These are phyloP conservation scores for Leptomonas seymouri DNA, from an alignment of 208 protist genomes.

Conservation along the genomic window DNA sequence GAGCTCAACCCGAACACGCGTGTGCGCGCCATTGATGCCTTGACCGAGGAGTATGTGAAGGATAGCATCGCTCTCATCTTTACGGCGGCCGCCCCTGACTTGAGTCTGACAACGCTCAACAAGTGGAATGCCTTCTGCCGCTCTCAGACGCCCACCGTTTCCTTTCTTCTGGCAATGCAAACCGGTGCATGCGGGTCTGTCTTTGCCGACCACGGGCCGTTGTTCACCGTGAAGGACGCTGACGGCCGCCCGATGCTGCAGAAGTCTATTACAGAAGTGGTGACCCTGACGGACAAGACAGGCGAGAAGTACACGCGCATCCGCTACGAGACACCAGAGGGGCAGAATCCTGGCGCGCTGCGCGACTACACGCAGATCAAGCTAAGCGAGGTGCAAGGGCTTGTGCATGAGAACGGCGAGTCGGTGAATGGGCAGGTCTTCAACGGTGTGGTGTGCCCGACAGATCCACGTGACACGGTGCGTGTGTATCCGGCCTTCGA, in stretches of 20 bases:
- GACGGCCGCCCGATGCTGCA: conserved; percentile 84
- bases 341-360: conserved; percentile 77
- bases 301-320: conserved; percentile 74
- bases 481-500: conserved; percentile 88
- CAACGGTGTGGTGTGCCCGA: conserved; percentile 75
- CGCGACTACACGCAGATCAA: conserved; percentile 88
- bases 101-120: conserved; percentile 66
- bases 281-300: conserved; percentile 58
- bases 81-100: conserved; percentile 74
- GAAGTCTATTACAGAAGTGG: conserved; percentile 72
- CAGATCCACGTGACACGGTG: conserved; percentile 77
- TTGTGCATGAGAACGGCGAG: conserved; percentile 58
- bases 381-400: conserved; percentile 81
- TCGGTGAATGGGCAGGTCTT: conserved; percentile 73
- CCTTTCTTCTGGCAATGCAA: conserved; percentile 82
- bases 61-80: conserved; percentile 68
- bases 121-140: conserved; percentile 84
- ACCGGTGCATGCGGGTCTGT: conserved; percentile 70
- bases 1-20: conserved; percentile 92
- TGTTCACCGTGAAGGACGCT: conserved; percentile 80
- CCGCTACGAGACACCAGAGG: conserved; percentile 85
- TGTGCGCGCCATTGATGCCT: conserved; percentile 53
- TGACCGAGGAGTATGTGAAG: conserved; percentile 58
- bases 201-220: conserved; percentile 81
- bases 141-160: conserved; percentile 53